Base-by-base conservation (phyloP, 2,329 filamentous ascomycete genomes). In the Aspergillus sp. region DNA sequence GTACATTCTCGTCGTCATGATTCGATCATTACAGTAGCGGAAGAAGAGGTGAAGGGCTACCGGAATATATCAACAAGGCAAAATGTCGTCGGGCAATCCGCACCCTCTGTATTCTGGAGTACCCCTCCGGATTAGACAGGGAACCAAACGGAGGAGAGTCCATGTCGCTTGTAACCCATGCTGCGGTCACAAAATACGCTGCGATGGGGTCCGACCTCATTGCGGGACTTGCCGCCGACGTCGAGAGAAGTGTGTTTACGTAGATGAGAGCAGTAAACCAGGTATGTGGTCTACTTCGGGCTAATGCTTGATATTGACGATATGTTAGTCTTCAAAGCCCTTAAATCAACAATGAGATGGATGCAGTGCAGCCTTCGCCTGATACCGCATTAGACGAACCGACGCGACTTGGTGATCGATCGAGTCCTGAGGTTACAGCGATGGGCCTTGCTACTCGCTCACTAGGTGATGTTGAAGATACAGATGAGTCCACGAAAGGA, bases 161-260 rank as follows among this genome's bases (percentile, higher is more conserved):
- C 23, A 19, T 19, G 34, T 48, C 22, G 54, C 54, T 25, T 61
- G 59, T 19, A 31, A 46, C 4, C 15, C 50, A 2, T 57, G 59
- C 43, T 54, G 59, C 8, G 41, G 23, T 19, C 59, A 46, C 4
- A 61, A 61, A 38, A 55, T 61, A 15, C 59, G 59, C n/a, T 61
- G 59, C 15, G 59, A 61, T 54, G 59, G 54, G 8, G n/a, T 50
- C n/a, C 49, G 54, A 7, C 59, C 54, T 2, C 3, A 53, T 19
- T 61, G 59, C 34, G 49, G 41, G 4, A 57, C 59, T 7, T 61
- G 59, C 50, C 28, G 43, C 8, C 59, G 59, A 6, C 54, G 54
- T 5, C 15, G 52, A 13, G 56, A 53, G 19, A n/a, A 17, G 13
- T 61, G 59, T 28, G 45, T 15, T 4, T 61, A 61, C 30, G 7